These are phyloP conservation scores for Endoconidiophora polonica DNA, from an alignment of 2,329 filamentous ascomycete genomes.

Conservation along the genomic window DNA sequence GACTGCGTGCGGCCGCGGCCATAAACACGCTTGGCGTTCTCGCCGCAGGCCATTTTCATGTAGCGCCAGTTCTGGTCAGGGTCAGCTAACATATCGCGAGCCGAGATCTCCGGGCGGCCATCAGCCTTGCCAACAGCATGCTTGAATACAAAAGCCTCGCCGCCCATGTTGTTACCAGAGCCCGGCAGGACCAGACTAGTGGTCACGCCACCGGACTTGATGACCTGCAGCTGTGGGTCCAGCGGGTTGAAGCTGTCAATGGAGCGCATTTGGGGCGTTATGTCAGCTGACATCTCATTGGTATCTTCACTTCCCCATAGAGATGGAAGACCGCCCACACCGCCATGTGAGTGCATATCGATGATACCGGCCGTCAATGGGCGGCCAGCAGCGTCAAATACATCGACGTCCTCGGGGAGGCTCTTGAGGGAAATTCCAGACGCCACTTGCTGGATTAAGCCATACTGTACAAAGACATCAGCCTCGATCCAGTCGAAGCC, in stretches of 20 bases:
- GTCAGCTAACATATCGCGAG: constrained; percentile 46
- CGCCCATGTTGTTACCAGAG: constrained; percentile 57
- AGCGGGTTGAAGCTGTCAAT: constrained; percentile 48
- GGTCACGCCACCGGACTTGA: constrained; percentile 58
- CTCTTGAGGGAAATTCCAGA: constrained; percentile 22
- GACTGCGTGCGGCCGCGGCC: constrained; percentile 35
- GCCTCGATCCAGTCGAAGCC: constrained; percentile 42
- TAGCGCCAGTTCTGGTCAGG: constrained; percentile 50
- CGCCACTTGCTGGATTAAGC: constrained; percentile 40
- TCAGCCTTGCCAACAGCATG: constrained; percentile 44
- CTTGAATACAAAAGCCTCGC: constrained; percentile 54
- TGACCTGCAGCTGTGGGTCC: constrained; percentile 49
- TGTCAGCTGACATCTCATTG: constrained; percentile 47
- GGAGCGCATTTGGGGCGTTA: constrained; percentile 51
- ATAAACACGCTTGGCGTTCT: constrained; percentile 49
- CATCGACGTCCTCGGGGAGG: constrained; percentile 4
- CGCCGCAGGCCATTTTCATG: constrained; percentile 63
- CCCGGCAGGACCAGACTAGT: constrained; percentile 51
- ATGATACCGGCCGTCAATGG: constrained; percentile 50
- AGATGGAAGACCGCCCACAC: constrained; percentile 39
- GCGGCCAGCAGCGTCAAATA: constrained; percentile 43
- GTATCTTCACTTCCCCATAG: constrained; percentile 38
- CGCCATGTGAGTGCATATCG: constrained; percentile 55
- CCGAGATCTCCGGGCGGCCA: constrained; percentile 46
- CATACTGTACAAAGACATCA: constrained; percentile 45